A percentile compares a stretch with the other conserved stretches of the same genome.
phyloP scores from a whole-genome alignment of 1,284 basidiomycete species.

The Ustilago vetiveriae region DNA sequence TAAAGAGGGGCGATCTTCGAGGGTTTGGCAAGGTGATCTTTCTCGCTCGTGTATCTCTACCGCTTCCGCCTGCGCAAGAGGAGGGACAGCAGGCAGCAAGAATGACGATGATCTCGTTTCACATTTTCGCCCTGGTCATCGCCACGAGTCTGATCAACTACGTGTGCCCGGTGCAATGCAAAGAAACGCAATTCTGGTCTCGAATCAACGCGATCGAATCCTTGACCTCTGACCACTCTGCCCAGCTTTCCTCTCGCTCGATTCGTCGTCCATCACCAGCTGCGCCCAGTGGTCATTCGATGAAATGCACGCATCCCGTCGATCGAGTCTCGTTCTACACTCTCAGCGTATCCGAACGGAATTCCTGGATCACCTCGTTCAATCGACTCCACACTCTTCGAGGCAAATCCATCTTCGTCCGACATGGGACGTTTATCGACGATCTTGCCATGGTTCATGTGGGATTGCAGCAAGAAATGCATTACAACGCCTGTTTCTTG shows the following conservation, averaged over 20 bases:
- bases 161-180: too few species aligned
- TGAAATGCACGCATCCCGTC: constrained; percentile 29
- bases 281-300: too few species aligned
- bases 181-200: constrained; percentile 17
- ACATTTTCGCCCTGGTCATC: background rate
- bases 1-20: too few species aligned
- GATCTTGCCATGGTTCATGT: constrained; percentile 36
- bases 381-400: background rate
- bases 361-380: constrained; percentile 20
- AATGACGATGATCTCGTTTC: too few species aligned
- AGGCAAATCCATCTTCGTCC: constrained; percentile 30
- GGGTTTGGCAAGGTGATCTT: too few species aligned
- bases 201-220: constrained; percentile 11
- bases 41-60: too few species aligned
- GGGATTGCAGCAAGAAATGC: constrained; percentile 36
- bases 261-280: too few species aligned
- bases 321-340: constrained; percentile 32
- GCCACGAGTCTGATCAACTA: too few species aligned
- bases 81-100: too few species aligned
- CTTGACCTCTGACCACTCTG: background rate
- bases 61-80: too few species aligned
- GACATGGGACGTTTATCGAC: constrained; percentile 25
- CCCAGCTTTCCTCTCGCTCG: background rate
- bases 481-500: constrained; percentile 39
- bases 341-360: constrained; percentile 6